phyloP scores from a whole-genome alignment of 345 rosid species.

The Nephelium lappaceum region DNA sequence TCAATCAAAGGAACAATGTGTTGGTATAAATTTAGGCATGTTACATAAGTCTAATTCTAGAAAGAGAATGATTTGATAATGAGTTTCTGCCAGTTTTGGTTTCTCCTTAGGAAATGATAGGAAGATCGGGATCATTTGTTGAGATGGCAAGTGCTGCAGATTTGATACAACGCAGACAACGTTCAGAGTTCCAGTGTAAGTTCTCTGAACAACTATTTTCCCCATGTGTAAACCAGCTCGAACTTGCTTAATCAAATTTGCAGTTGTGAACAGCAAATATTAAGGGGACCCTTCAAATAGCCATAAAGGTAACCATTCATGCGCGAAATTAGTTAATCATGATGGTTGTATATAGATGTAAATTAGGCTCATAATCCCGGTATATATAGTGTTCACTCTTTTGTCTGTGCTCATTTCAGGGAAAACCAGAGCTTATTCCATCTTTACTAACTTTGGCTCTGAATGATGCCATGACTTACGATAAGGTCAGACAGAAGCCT shows the following conservation, averaged over 20 bases:
- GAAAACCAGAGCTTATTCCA: slow-evolving; percentile 69
- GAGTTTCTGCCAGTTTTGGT: slow-evolving; percentile 62
- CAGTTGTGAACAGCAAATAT: slow-evolving; percentile 56
- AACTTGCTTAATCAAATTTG: slow-evolving; percentile 13
- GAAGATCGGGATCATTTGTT: slow-evolving; percentile 59
- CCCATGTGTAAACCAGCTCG: slow-evolving; percentile 10
- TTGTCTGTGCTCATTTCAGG: slow-evolving; percentile 38
- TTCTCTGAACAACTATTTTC: background rate
- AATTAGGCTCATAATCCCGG: background rate
- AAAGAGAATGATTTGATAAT: slow-evolving; percentile 45
- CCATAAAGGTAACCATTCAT: slow-evolving; percentile 49
- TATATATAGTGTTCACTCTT: background rate
- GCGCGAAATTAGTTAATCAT: background rate
- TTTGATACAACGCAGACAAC: slow-evolving; percentile 83
- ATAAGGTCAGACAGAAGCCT: slow-evolving; percentile 63
- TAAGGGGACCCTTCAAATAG: slow-evolving; percentile 47
- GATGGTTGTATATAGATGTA: background rate
- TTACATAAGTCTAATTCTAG: background rate
- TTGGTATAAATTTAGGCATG: background rate
- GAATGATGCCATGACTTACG: slow-evolving; percentile 83
- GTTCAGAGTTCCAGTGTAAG: slow-evolving; percentile 84
- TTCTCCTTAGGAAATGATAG: slow-evolving; percentile 64
- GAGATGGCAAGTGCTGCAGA: slow-evolving; percentile 80
- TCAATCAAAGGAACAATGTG: background rate
- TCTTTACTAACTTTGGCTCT: slow-evolving; percentile 70